Base-by-base conservation (phyloP, 805 yeast genomes). In the Zygosaccharomyces lentus region DNA sequence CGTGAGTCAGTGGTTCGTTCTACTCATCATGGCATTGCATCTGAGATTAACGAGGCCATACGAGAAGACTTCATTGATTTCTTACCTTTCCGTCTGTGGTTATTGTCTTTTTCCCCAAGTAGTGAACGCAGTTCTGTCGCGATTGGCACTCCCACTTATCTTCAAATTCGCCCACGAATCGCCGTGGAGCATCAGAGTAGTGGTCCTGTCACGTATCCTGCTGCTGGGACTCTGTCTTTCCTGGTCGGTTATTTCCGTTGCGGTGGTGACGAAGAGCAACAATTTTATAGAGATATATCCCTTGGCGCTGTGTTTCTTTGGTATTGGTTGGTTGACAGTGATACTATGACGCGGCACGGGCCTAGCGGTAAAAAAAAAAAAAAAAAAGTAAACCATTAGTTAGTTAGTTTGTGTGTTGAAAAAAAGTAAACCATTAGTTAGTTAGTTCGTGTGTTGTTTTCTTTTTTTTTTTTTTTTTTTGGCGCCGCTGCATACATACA, bases 21-120 rank as follows among this genome's bases (percentile, higher is more conserved):
- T 65, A 34, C 35, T 55, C 5, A 49, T 59, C 7, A 56, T 65
- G 58, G 64, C 64, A 1, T 41, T 58, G 38, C 70, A 66, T 51
- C 40, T 65, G 37, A 58, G 59, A 41, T 37, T 63, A 16, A 50
- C 54, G 1, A 60, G 55, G 31, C 60, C 65, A 6, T 45, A 47
- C 9, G 61, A 55, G 12, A 48, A 56, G 26, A 45, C 51, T 2
- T 61, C 67, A 1, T 34, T 63, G 32, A 49, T 66, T 21, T 58
- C 67, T 1, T 61, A 65, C 37, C 48, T 65, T 2, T 66, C 70
- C 3, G 39, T 64, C 4, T 48, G 59, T 2, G 67, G 68, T 10
- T 66, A 66, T 45, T 65, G 68, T 41, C 43, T 66, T 9, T 66
- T 64, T 43, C 66, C 68, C 10, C 62, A 60, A 32, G 61, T 65